Evolutionary conservation across 164 flowering plant genomes (phyloP), one percentile per base, ranked within the genome.

Genomic region (Stephania cephalantha): DNA sequence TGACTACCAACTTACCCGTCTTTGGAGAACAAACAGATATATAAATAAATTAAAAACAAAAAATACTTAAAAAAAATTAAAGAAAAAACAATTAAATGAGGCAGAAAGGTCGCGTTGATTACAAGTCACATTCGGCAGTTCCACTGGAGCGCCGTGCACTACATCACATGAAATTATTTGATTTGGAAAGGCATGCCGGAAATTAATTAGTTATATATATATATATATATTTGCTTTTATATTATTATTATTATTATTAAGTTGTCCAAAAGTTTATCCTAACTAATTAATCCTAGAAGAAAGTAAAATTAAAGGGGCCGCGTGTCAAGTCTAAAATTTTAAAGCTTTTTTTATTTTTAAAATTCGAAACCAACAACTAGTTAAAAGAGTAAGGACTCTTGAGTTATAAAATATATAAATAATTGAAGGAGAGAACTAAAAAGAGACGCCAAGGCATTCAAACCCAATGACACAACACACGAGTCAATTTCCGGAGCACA

Each of bases 371-470:
- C 9, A 48, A 48, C 50, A 7, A 48, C 1, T 48, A 46, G 9
- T 46, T 46, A 46, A 53, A 17, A 53, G 35, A 67, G 13, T 10
- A 5, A 10, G 9, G 45, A 25, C 46, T 68, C 46, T 31, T 31
- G 15, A 45, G 45, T 31, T 20, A 22, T 20, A 65, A 12, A 65
- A 65, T 22, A 5, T 1, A 70, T 46, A 46, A 70, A 18, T 46
- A 70, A 7, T 18, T 10, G 44, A 67, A 20, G 22, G 46, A 46
- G 73, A 53, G 9, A 71, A 52, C 73, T 53, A 52, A 31, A 11
- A 65, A 29, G 50, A 53, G n/a, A 70, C 73, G 44, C 58, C 58
- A 48, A 70, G 73, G 58, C 50, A 35, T 42, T 29, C 20, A 52
- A 17, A n/a, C 25, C 50, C 48, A 50, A 50, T 50, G 15, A 50